A percentile compares a stretch with the other conserved stretches of the same genome.
These are phyloP conservation scores for Zymoseptoria ardabiliae DNA, from an alignment of 2,329 filamentous ascomycete species.

Conservation along the genomic window DNA sequence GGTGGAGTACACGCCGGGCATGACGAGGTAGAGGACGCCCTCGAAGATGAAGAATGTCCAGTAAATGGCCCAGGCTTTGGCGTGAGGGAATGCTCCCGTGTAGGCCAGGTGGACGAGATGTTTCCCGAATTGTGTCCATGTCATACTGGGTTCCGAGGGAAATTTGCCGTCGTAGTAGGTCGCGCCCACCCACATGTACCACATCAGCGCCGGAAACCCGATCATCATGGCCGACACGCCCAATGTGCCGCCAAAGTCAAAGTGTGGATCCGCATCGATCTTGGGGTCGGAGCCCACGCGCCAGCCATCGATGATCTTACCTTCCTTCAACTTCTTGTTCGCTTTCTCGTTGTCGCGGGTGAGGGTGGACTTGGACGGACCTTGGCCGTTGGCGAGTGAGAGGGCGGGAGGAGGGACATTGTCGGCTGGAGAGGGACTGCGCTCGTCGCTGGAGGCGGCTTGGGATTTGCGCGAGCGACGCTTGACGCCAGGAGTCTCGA, in stretches of 20 bases:
- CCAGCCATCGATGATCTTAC: slow-evolving; percentile 33
- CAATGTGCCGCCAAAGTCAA: slow-evolving; percentile 82
- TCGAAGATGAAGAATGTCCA: slow-evolving; percentile 89
- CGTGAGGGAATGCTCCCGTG: slow-evolving; percentile 73
- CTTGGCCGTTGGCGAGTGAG: slow-evolving; percentile 7
- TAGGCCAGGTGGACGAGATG: slow-evolving; percentile 69
- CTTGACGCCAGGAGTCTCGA: slow-evolving; percentile 42
- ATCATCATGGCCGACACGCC: slow-evolving; percentile 82
- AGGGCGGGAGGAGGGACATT: slow-evolving; percentile 14
- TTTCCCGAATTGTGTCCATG: slow-evolving; percentile 59
- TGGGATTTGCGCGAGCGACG: slow-evolving; percentile 38
- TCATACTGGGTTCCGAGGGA: slow-evolving; percentile 47
- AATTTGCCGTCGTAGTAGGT: slow-evolving; percentile 84
- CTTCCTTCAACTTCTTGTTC: slow-evolving; percentile 26
- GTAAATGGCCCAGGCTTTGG: slow-evolving; percentile 85
- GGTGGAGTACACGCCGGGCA: slow-evolving; percentile 80
- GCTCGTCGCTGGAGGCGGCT: slow-evolving; percentile 23
- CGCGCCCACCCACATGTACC: slow-evolving; percentile 98
- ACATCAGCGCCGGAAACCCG: slow-evolving; percentile 90
- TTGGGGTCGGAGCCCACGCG: slow-evolving; percentile 32
- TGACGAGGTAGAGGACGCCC: slow-evolving; percentile 69
- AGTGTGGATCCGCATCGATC: slow-evolving; percentile 43
- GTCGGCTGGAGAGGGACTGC: slow-evolving; percentile 29
- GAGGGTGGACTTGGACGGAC: slow-evolving; percentile 3
- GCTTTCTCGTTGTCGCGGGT: slow-evolving; percentile 11